phyloP scores from a whole-genome alignment of 176 grass and related monocot genomes.

The Carex littledalei region DNA sequence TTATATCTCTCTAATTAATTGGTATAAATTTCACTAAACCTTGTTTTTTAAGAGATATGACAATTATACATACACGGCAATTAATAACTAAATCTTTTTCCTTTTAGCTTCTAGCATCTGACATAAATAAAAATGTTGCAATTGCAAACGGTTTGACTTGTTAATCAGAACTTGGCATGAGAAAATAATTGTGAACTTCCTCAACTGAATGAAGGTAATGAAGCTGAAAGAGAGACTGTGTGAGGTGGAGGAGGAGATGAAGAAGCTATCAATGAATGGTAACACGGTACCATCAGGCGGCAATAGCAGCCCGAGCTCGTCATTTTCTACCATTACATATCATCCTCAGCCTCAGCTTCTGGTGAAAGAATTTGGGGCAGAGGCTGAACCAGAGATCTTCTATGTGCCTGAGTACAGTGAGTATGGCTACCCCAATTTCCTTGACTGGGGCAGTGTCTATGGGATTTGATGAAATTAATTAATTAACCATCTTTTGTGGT shows the following conservation, averaged over 20 bases:
- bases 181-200: background rate
- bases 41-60: background rate
- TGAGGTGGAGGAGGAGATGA: slow-evolving; percentile 55
- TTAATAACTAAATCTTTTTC: background rate
- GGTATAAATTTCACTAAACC: background rate
- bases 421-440: slow-evolving; percentile 34
- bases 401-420: slow-evolving; percentile 52
- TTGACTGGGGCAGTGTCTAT: slow-evolving; percentile 37
- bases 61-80: background rate
- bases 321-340: slow-evolving; percentile 74
- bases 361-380: slow-evolving; percentile 47
- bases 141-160: background rate
- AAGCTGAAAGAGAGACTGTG: slow-evolving; percentile 58
- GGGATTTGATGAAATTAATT: slow-evolving; percentile 25
- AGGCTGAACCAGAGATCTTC: slow-evolving; percentile 34
- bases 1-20: background rate
- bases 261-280: slow-evolving; percentile 28
- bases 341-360: slow-evolving; percentile 23
- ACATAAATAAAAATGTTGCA: background rate
- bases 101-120: background rate
- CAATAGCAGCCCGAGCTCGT: slow-evolving; percentile 72
- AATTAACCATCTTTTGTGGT: background rate
- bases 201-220: slow-evolving; percentile 38
- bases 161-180: background rate
- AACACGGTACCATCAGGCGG: slow-evolving; percentile 1